A percentile compares a stretch with the other conserved stretches of the same genome.
Conservation (phyloP, 1,139 yeast genomes). For the Yamadazyma atmosphaerica region DNA sequence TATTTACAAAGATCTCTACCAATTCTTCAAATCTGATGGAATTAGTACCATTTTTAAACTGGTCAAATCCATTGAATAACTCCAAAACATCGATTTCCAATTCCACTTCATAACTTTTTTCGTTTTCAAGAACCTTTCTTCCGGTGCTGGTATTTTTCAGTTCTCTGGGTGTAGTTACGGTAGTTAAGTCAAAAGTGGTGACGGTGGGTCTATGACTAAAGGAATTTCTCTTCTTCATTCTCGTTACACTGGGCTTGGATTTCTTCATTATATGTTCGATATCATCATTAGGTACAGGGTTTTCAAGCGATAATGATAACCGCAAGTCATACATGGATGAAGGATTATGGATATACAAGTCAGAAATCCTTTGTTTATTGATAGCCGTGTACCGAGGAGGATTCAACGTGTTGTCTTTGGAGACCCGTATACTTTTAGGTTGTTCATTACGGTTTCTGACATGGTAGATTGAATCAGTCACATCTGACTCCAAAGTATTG, state of each 20-base stretch:
- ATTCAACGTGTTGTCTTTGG: constrained; percentile 56
- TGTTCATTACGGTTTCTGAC: constrained; percentile 45
- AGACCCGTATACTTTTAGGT: constrained; percentile 62
- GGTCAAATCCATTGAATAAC: constrained; percentile 62
- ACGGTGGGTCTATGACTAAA: constrained; percentile 68
- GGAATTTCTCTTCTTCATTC: constrained; percentile 65
- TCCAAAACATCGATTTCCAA: constrained; percentile 71
- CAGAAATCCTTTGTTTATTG: constrained; percentile 70
- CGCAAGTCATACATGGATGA: constrained; percentile 76
- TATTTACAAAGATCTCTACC: constrained; percentile 70
- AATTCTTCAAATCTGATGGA: constrained; percentile 67
- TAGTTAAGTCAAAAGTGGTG: constrained; percentile 69
- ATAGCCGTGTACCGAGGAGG: constrained; percentile 73
- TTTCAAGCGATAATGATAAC: constrained; percentile 72
- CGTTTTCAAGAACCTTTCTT: constrained; percentile 38
- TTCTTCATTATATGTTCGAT: constrained; percentile 37
- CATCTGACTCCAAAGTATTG: constrained; percentile 40
- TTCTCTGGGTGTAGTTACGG: constrained; percentile 51
- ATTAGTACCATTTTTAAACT: constrained; percentile 49
- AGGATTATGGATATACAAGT: constrained; percentile 71
- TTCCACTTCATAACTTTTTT: constrained; percentile 58
- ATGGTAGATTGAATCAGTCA: constrained; percentile 42
- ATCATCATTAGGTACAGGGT: constrained; percentile 63
- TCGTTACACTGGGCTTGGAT: constrained; percentile 48
- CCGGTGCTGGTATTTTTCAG: constrained; percentile 42